Evolutionary conservation across 2,329 filamentous ascomycete genomes (phyloP), one percentile per base, ranked within the genome.

Genomic region (Aspergillus sp.): DNA sequence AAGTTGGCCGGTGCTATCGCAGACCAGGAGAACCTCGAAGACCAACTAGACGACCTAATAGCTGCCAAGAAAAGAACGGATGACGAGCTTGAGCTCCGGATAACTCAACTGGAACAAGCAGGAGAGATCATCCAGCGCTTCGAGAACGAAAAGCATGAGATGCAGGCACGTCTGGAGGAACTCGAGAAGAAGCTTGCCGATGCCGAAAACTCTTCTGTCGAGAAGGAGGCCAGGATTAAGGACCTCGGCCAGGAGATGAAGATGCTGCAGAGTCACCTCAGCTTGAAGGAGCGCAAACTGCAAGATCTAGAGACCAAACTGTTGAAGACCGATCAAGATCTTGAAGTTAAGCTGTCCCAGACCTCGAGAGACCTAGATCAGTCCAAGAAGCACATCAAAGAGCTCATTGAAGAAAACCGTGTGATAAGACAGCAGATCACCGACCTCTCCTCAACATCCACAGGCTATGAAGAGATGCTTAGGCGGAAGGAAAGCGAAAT

Each of bases 401-500:
- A 92, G 19, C 84, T 97, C 1, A 76, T 87, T 2, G 87, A 89
- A 5, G 94, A 99, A 72, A 96, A 96, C 67, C 85, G 87, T 12
- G 87, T 90, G 48, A 86, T 96, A 50, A 89, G 96, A 57, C 87
- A 92, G 68, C 92, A 97, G 70, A 87, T 99, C 56, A 85, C 90
- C 0, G 89, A 97, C 66, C 81, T 99, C 17, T 95, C 95, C 0
- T 88, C 91, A 52, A 97, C 94, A 0, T 97, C 94, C 0, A 96
- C 92, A 0, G 92, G 93, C 71, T 98, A 97, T 66, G 95, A 99
- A 76, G 94, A 98, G 69, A 85, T 98, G 47, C 90, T 99, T 23
- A 86, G 92, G 23, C 89, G 91, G 61, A 99, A 98, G 74, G 95
- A 99, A 73, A 97, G 93, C 74, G 96, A 99, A 72, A 81, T 99